phyloP scores from a whole-genome alignment of 176 grass and related monocot genomes.

The maize (Zea mays) region DNA sequence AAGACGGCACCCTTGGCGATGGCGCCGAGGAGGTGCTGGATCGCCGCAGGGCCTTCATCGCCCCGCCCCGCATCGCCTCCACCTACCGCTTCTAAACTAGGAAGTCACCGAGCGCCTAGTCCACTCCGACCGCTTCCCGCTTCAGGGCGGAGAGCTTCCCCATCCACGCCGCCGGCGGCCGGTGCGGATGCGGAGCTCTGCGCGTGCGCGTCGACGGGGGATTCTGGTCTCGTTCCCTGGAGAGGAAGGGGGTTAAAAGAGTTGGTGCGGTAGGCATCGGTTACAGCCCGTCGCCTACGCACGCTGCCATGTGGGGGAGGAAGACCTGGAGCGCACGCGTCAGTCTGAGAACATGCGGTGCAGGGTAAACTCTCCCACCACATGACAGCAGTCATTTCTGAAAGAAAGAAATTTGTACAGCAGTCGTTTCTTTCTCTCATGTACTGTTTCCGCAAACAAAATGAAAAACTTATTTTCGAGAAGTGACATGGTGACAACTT shows the following conservation, averaged over 20 bases:
- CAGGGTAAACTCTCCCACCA: not conserved
- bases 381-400: conserved; percentile 12
- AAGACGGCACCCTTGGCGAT: conserved; percentile 44
- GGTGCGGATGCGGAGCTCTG: conserved; percentile 25
- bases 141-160: conserved; percentile 13
- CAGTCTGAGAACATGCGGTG: not conserved
- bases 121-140: conserved; percentile 35
- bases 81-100: not conserved
- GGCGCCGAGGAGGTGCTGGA: conserved; percentile 60
- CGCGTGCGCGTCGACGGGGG: not conserved
- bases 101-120: conserved; percentile 3
- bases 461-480: not conserved
- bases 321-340: not conserved
- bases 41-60: conserved; percentile 81
- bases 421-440: not conserved
- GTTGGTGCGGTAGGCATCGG: not conserved
- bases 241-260: not conserved
- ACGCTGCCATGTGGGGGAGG: not conserved
- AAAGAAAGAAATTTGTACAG: not conserved
- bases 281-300: not conserved
- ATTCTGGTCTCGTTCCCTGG: conserved; percentile 6
- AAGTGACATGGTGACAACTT: too few species aligned
- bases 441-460: not conserved
- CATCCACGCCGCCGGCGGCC: conserved; percentile 28
- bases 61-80: not conserved